Conservation (phyloP, 192 early-diverging fungal genomes). For the Diversispora epigaea region DNA sequence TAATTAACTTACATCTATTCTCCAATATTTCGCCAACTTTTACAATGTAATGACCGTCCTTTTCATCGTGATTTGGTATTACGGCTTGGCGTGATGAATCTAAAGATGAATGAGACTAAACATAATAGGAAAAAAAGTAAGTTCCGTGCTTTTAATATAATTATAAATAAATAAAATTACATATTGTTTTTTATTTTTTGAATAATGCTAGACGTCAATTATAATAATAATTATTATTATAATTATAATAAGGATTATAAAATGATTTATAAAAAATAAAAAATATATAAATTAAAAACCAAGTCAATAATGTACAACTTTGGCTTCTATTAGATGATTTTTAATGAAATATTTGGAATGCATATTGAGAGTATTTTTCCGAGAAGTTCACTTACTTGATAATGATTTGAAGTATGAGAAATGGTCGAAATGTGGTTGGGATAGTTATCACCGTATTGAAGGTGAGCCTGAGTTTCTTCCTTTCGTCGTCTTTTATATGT, state of each 20-base stretch:
- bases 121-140: background rate
- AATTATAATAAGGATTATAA: no score
- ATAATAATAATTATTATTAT: no score
- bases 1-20: conserved; percentile 61
- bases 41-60: conserved; percentile 93
- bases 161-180: no score
- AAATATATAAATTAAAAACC: no score
- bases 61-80: conserved; percentile 71
- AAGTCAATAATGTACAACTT: no score
- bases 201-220: no score
- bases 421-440: conserved; percentile 11
- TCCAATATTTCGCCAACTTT: conserved; percentile 71
- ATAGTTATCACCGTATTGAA: background rate
- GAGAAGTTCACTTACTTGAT: background rate
- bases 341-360: background rate
- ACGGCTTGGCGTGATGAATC: conserved; percentile 24
- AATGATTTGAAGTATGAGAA: conserved; percentile 12
- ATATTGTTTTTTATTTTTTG: no score
- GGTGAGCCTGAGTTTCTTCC: background rate
- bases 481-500: conserved; percentile 2
- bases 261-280: no score
- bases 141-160: no score
- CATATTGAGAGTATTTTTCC: conserved; percentile 7
- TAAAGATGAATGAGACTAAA: conserved; percentile 18
- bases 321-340: background rate